Evolutionary conservation across 2,329 filamentous ascomycete species (phyloP), one percentile per base, ranked within the genome.

Genomic region (Blastomyces parvus): DNA sequence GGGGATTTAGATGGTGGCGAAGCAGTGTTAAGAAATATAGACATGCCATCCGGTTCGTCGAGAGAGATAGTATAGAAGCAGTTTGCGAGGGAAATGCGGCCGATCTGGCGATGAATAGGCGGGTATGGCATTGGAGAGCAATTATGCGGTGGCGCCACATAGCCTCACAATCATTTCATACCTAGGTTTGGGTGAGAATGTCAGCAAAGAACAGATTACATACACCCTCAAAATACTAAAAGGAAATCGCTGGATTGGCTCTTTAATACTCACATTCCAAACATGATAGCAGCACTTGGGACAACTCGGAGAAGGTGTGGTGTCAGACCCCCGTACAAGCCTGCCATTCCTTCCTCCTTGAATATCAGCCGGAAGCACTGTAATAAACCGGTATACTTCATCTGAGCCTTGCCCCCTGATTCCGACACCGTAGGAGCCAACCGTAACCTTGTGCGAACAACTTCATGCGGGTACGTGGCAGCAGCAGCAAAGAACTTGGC

Each of bases 211-310:
- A 59, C 14, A 33, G 17, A n/a, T 7, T 19, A 13, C 1, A 40
- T 36, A 42, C 11, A 30, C 4, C 11, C 25, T 19, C 14, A 7
- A 59, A 44, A n/a, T 25, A 25, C 38, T 9, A 25, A 44, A 13
- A 59, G 13, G 13, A 59, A 5, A 42, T 11, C n/a, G 30, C 6
- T 17, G 4, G 2, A 14, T 7, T 4, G 13, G 38, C n/a, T 25
- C 22, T 11, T 19, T 4, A 63, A 60, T 42, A 67, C 71, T 72
- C 81, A 96, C 81, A 94, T 94, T 76, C 91, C 91, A 74, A 97
- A 96, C 89, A 96, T 97, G 74, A 97, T 96, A 68, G 90, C 91
- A 9, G 93, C 91, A 68, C 89, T 94, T 1, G 93, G 93, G 7
- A 97, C 92, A 8, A 92, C 92, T 65, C 92, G 84, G 77, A 97